Evolutionary conservation across 176 grass and related monocot species (phyloP).

Genomic region (Guadua angustifolia): DNA sequence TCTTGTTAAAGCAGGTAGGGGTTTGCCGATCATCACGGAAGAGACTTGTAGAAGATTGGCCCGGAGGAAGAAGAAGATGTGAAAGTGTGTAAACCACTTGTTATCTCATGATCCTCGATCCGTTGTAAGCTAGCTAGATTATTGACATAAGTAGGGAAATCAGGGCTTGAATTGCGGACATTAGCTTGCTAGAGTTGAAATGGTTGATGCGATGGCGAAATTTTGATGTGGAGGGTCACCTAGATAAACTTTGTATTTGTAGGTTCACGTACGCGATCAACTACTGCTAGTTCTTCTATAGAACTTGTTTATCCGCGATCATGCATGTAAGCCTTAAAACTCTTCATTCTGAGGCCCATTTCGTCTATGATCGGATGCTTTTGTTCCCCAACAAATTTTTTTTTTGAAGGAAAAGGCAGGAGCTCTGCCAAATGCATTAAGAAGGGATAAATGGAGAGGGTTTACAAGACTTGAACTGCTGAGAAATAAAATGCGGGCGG

Average conservation of each 20-base stretch:
- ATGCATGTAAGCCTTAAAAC: not conserved
- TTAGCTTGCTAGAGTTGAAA: not conserved
- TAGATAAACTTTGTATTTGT: constrained; percentile 11
- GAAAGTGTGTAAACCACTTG: not conserved
- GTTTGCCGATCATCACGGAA: constrained; percentile 43
- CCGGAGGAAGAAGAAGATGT: not conserved
- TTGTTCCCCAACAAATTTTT: not conserved
- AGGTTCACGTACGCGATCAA: not conserved
- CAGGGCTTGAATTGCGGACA: not conserved
- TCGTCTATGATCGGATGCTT: not conserved
- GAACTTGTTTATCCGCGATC: not conserved
- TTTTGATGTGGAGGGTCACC: not conserved
- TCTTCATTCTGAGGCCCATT: not conserved
- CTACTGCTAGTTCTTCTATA: not conserved
- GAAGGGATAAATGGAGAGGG: too few relatives aligned
- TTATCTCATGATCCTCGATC: constrained; percentile 37
- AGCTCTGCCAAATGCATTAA: too few relatives aligned
- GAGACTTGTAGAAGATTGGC: constrained; percentile 45
- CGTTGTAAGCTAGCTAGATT: constrained; percentile 25
- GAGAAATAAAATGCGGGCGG: too few relatives aligned
- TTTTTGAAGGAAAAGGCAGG: too few relatives aligned
- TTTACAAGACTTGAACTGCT: too few relatives aligned
- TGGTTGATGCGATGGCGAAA: not conserved
- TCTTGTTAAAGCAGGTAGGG: constrained; percentile 45
- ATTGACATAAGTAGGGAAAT: not conserved